phyloP scores from a whole-genome alignment of 23 red algal genomes.

The Gracilaria vermiculophylla region DNA sequence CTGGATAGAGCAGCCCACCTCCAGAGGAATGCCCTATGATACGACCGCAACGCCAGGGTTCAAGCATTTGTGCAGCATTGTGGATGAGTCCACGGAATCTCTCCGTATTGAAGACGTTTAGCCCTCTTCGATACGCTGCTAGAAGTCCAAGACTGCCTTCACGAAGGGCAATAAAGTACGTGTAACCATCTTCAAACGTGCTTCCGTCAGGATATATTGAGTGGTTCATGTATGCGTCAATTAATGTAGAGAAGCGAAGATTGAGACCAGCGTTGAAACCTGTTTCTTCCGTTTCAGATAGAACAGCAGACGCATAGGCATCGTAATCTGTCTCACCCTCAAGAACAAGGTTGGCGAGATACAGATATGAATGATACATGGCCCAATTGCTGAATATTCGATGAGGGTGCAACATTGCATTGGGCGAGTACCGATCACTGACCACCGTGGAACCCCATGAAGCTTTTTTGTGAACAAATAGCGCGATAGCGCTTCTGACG shows the following conservation, averaged over 20 bases:
- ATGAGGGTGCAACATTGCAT: constrained; percentile 33
- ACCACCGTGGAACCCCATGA: constrained; percentile 34
- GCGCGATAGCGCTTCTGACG: constrained; percentile 20
- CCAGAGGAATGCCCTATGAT: constrained; percentile 63
- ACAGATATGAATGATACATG: constrained; percentile 46
- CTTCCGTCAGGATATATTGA: constrained; percentile 54
- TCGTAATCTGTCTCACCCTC: constrained; percentile 52
- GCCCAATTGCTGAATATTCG: constrained; percentile 70
- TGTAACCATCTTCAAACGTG: constrained; percentile 71
- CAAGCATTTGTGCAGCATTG: constrained; percentile 66
- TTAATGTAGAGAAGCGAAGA: constrained; percentile 10
- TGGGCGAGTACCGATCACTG: constrained; percentile 29
- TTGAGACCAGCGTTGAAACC: constrained; percentile 50
- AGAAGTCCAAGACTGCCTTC: constrained; percentile 45
- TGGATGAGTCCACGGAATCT: constrained; percentile 58
- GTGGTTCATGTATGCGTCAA: constrained; percentile 36
- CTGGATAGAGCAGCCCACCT: constrained; percentile 36
- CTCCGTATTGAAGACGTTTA: constrained; percentile 26
- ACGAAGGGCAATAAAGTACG: constrained; percentile 40
- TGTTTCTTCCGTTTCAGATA: not conserved
- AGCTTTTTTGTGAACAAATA: constrained; percentile 18
- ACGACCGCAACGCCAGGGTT: constrained; percentile 58
- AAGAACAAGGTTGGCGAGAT: constrained; percentile 46
- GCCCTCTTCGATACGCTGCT: constrained; percentile 31
- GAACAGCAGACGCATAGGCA: constrained; percentile 21